Conservation (phyloP, 106 monocot genomes). For the Agapanthus africanus region DNA sequence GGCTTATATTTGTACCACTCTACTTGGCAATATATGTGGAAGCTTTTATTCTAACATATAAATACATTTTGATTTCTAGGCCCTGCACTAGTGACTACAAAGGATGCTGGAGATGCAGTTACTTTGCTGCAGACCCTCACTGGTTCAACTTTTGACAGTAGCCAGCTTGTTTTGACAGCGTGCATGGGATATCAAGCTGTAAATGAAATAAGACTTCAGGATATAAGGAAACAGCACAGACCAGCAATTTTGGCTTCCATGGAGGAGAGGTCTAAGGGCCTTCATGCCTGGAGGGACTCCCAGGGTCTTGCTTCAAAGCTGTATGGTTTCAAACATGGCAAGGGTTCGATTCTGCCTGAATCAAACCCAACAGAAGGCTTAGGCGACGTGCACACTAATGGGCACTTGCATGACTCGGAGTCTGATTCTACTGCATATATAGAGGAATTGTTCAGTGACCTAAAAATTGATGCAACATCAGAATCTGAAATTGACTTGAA, state of each 20-base stretch:
- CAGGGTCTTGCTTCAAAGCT: conserved; percentile 78
- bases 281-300: conserved; percentile 65
- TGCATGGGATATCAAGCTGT: conserved; percentile 94
- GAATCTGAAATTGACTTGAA: conserved; percentile 72
- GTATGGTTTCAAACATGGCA: conserved; percentile 74
- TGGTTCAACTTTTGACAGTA: conserved; percentile 97
- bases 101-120: conserved; percentile 95
- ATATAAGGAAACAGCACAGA: conserved; percentile 74
- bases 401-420: conserved; percentile 21
- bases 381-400: conserved; percentile 27
- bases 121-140: conserved; percentile 87
- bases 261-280: conserved; percentile 83
- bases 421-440: conserved; percentile 21
- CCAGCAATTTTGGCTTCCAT: conserved; percentile 69
- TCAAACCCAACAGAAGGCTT: conserved; percentile 25
- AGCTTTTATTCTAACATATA: background rate
- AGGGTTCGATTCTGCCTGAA: conserved; percentile 34
- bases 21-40: background rate
- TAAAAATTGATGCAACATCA: conserved; percentile 36
- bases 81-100: conserved; percentile 89
- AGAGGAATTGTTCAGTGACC: conserved; percentile 31
- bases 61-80: conserved; percentile 30
- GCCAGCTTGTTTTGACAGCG: conserved; percentile 92
- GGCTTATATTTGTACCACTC: background rate
- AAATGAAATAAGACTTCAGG: conserved; percentile 56